Base-by-base conservation (phyloP, 179 eudicot genomes). In the Drosera spatulata region DNA sequence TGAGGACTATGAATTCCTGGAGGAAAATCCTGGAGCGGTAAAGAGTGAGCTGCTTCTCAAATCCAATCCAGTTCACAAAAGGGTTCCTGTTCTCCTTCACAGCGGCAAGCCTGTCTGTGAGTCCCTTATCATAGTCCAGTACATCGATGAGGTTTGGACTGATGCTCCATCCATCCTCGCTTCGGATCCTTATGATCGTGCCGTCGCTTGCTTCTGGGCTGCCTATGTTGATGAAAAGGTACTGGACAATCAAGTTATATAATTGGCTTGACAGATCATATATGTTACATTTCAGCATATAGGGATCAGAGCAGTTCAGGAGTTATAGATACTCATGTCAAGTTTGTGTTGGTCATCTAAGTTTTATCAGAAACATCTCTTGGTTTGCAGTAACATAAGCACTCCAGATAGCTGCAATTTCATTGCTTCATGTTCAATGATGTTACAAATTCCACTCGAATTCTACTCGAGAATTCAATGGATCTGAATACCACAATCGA, bases 181-280 rank as follows among this genome's bases (percentile, higher is more conserved):
- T 11, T 71, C 77, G 8, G 73, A 75, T 53, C 75, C 86, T n/a
- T 73, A 68, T 50, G 81, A 82, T 50, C 77, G 86, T 4, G 86
- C 86, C 33, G 38, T 67, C 5, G 72, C 75, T 6, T 78, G 33
- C 33, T 22, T 22, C 49, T 81, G 86, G 86, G 80, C 75, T 50
- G 69, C 81, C 37, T 81, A 73, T 54, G 45, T 81, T 41, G 86
- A 78, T 64, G 77, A 75, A 0, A 71, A 73, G 86, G 86, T 81
- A 69, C 33, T 22, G 33, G 33, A 22, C 33, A 22, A 22, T 22
- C 33, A 22, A 22, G 33, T 22, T 22, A 22, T 22, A 1, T 22
- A 22, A 22, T 1, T 22, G 33, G 33, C 33, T 22, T 22, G 33
- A 22, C 33, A 22, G 33, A 22, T 22, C 33, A 22, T 22, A 22